Base-by-base conservation (phyloP, 176 grass and related monocot species). In the Chloris gayana region DNA sequence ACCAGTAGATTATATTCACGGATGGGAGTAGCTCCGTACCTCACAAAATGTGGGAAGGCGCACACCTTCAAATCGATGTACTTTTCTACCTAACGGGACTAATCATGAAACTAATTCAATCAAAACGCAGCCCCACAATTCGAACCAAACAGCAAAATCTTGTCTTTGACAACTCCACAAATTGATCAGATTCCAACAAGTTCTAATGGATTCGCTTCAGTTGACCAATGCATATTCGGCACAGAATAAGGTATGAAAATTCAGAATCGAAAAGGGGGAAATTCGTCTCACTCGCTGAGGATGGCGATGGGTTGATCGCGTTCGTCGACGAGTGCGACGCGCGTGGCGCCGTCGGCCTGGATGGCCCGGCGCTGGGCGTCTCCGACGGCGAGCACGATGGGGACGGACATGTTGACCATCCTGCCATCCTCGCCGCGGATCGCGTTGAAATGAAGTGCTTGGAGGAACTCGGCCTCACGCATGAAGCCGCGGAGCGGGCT, bases 361-460 rank as follows among this genome's bases (percentile, higher is more conserved):
- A 99, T 89, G 56, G 90, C 88, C 66, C 67, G 70, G 32, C 94
- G 94, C 86, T 89, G 90, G 2, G 78, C 76, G 17, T 99, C 96
- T 29, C 93, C 92, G 57, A 99, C 26, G 71, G 96, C 80, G 72
- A 98, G 92, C 67, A 98, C 96, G 81, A 98, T 95, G 79, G 96
- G 96, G 27, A 98, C 96, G 69, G 96, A 95, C 96, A 98, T 98
- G 82, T 95, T 98, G 86, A 91, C 96, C 57, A 87, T 21, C 60
- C 9, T 57, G 14, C 92, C 96, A 68, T 93, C 92, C 45, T 18
- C 75, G 61, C 85, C 92, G 37, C 96, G 96, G 84, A 99, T 83
- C 71, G 92, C 82, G 79, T 89, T 93, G 64, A 99, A 99, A 93
- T 99, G 96, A 99, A 99, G 96, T 85, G 96, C 70, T 95, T 99